Evolutionary conservation across 495 filamentous ascomycete species (phyloP).

Genomic region (Amphirosellinia nigrospora): DNA sequence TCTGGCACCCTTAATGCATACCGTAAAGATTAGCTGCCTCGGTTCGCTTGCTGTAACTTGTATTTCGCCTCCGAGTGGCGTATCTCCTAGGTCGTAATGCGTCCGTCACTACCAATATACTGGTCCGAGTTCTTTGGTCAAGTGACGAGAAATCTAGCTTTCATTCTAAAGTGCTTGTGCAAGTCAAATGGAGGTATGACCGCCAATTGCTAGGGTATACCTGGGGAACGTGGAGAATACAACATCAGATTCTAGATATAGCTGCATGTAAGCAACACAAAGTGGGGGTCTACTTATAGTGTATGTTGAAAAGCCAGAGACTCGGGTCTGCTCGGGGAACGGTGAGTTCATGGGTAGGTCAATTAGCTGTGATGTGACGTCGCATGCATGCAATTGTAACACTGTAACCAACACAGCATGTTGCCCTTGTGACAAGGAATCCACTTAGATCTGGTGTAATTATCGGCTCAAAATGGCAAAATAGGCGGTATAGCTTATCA

Average conservation of each 20-base stretch:
- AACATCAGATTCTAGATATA: background rate
- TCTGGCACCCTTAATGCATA: background rate
- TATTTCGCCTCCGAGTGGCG: background rate
- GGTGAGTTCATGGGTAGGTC: slow-evolving; percentile 3
- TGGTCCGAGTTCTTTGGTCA: background rate
- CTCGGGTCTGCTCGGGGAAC: background rate
- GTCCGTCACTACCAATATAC: background rate
- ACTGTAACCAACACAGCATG: too few species aligned
- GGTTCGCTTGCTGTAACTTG: background rate
- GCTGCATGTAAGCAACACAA: background rate
- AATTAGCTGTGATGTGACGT: slow-evolving; percentile 15
- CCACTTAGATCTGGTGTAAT: slow-evolving; percentile 11
- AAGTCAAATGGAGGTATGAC: background rate
- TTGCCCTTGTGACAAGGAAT: background rate
- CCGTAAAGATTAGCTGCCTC: background rate
- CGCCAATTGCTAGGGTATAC: background rate
- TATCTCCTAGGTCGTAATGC: background rate
- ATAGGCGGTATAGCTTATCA: background rate
- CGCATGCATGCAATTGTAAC: background rate
- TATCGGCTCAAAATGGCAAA: background rate
- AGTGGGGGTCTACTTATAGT: background rate
- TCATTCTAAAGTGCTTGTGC: background rate
- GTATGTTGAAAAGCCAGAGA: background rate
- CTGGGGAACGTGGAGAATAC: background rate
- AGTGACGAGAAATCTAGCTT: background rate